These are phyloP conservation scores for Cryptosporidium felis DNA, from an alignment of 169 alveolate species.

Conservation along the genomic window DNA sequence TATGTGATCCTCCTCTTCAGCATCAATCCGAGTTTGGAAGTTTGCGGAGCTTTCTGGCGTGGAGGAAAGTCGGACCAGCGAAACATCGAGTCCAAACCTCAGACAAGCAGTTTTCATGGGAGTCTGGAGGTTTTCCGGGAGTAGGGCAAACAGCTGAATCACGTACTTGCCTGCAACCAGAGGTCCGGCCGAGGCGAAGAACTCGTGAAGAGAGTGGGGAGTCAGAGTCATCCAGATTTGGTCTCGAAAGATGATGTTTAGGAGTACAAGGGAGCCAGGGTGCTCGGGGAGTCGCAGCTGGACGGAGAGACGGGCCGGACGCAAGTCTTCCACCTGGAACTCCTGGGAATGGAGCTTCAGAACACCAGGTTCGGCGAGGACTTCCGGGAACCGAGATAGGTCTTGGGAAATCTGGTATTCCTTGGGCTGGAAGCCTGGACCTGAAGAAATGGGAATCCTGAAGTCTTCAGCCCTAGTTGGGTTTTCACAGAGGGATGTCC, in stretches of 20 bases:
- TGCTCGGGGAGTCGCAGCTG: constrained; percentile 19
- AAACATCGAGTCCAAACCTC: not conserved
- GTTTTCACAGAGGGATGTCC: not conserved
- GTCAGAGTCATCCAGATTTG: constrained; percentile 27
- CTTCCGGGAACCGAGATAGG: not conserved
- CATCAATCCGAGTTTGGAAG: not conserved
- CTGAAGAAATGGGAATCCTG: not conserved
- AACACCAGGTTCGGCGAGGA: not conserved
- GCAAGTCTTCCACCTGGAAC: not conserved
- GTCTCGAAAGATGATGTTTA: not conserved
- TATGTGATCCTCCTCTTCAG: not conserved
- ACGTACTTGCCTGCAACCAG: constrained; percentile 23
- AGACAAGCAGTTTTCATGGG: not conserved
- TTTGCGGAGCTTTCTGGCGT: not conserved
- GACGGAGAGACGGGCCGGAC: constrained; percentile 6
- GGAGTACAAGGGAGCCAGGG: not conserved
- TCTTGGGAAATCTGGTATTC: not conserved
- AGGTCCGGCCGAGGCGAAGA: constrained; percentile 42
- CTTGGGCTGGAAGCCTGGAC: not conserved
- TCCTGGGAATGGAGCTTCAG: not conserved
- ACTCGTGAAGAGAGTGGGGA: not conserved
- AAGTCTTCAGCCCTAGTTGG: not conserved
- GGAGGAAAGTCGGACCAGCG: constrained; percentile 5
- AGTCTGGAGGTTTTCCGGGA: not conserved
- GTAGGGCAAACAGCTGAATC: constrained; percentile 1